A percentile compares a stretch with the other conserved stretches of the same genome.
These are phyloP conservation scores for Chrysoporthe deuterocubensis DNA, from an alignment of 2,329 filamentous ascomycete species.

Conservation along the genomic window DNA sequence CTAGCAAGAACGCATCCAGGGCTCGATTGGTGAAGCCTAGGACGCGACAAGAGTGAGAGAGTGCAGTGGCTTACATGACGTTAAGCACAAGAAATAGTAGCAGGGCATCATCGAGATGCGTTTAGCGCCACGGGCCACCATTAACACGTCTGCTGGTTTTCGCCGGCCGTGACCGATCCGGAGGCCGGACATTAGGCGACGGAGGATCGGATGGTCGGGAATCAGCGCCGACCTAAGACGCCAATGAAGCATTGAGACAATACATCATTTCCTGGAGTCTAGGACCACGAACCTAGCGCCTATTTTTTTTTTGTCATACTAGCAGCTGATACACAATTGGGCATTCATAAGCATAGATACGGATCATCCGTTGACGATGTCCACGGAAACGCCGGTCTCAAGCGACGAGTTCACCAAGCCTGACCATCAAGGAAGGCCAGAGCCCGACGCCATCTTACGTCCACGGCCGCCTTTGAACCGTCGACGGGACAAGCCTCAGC, in stretches of 20 bases:
- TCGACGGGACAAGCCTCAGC: slow-evolving; percentile 36
- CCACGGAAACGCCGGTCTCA: neutral
- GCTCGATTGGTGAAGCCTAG: slow-evolving; percentile 1
- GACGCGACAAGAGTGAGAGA: neutral
- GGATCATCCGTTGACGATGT: neutral
- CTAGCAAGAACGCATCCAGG: neutral
- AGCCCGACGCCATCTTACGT: neutral
- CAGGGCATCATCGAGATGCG: neutral
- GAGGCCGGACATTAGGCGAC: slow-evolving; percentile 6
- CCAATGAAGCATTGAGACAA: too few species aligned
- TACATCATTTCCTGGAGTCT: too few species aligned
- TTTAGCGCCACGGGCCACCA: neutral
- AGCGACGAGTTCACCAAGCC: neutral
- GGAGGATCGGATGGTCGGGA: slow-evolving; percentile 9
- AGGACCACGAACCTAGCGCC: too few species aligned
- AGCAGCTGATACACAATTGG: neutral
- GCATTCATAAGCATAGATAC: neutral
- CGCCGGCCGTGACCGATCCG: neutral
- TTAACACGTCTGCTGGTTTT: neutral
- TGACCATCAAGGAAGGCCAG: neutral
- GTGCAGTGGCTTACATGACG: neutral
- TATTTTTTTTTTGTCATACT: neutral
- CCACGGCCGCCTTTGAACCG: slow-evolving; percentile 27
- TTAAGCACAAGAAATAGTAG: neutral
- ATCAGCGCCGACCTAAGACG: neutral